Base-by-base conservation (phyloP, 768 basidiomycete species). In the Boletus rex-veris region DNA sequence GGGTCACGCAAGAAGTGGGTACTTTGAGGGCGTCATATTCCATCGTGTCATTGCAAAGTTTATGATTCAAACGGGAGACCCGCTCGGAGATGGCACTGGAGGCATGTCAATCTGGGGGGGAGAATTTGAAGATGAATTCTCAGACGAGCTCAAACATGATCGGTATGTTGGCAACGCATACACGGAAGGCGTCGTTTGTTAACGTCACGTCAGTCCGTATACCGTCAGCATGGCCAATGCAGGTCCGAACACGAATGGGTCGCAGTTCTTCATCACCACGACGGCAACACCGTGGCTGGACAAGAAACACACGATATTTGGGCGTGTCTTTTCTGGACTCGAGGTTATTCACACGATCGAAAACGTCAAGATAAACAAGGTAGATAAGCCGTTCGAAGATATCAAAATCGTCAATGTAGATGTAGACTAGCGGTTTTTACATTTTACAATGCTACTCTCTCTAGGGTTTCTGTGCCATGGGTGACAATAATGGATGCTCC, bases 11-110 rank as follows among this genome's bases (percentile, higher is more conserved):
- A 79, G 90, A 61, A 90, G 86, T 60, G 85, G 91, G 3, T 98
- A 88, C 74, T 98, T 88, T 64, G 96, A 99, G 68, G 86, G 88
- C 12, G 77, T 97, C 53, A 83, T 98, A 64, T 98, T 98, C 78
- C 97, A 99, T 70, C 89, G 97, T 53, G 91, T 98, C 58, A 99
- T 99, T 67, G 82, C 92, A 56, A 98, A 99, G 73, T 99, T 99
- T 66, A 96, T 96, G 94, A 89, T 97, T 52, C 94, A 97, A 77
- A 96, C 93, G 5, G 93, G 93, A 31, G 93, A 96, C 64, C 94
- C 94, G 3, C 74, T 94, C n/a, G 93, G 91, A 19, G 92, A 97
- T 72, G 94, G 93, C 6, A 95, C 93, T 1, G 93, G 93, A 15
- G 94, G 94, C 14, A 84, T 79, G 46, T 92, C 89, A 12, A 91